These are phyloP conservation scores for Sanguinoderma infundibulare DNA, from an alignment of 1,284 basidiomycete genomes.

Conservation along the genomic window DNA sequence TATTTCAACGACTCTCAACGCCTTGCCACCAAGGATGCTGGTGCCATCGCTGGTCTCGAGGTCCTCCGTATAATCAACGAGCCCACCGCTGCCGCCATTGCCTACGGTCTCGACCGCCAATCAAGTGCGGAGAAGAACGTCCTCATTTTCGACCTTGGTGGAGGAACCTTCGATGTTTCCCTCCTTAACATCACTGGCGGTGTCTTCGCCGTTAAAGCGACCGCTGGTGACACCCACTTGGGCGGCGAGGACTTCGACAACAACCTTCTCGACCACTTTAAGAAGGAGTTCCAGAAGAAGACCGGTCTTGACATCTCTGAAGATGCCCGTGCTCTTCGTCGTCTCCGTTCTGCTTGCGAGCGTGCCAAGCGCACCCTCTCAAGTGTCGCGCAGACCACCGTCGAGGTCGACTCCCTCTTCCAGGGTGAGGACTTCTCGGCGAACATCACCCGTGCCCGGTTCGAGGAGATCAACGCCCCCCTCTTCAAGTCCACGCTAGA, in stretches of 20 bases:
- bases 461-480: conserved; percentile 97
- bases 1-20: conserved; percentile 99
- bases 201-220: conserved; percentile 97
- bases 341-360: conserved; percentile 96
- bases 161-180: conserved; percentile 99
- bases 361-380: conserved; percentile 99
- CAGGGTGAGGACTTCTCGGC: conserved; percentile 96
- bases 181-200: conserved; percentile 96
- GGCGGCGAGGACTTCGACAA: conserved; percentile 99
- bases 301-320: conserved; percentile 96
- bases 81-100: conserved; percentile 94
- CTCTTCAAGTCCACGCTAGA: conserved; percentile 98
- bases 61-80: conserved; percentile 99
- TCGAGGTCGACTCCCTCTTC: conserved; percentile 99
- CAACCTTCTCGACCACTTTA: conserved; percentile 96
- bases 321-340: conserved; percentile 93
- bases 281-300: conserved; percentile 99
- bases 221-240: conserved; percentile 98
- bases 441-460: conserved; percentile 97
- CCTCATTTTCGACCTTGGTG: conserved; percentile 99
- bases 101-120: conserved; percentile 91
- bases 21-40: conserved; percentile 95
- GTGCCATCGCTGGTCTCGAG: conserved; percentile 91
- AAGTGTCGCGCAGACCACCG: conserved; percentile 96
- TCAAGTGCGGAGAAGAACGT: conserved; percentile 96